Percentiles rank a stretch among this genome's conserved stretches.
These are phyloP conservation scores for Bipolaris sorokiniana DNA, from an alignment of 2,329 filamentous ascomycete species.

Conservation along the genomic window DNA sequence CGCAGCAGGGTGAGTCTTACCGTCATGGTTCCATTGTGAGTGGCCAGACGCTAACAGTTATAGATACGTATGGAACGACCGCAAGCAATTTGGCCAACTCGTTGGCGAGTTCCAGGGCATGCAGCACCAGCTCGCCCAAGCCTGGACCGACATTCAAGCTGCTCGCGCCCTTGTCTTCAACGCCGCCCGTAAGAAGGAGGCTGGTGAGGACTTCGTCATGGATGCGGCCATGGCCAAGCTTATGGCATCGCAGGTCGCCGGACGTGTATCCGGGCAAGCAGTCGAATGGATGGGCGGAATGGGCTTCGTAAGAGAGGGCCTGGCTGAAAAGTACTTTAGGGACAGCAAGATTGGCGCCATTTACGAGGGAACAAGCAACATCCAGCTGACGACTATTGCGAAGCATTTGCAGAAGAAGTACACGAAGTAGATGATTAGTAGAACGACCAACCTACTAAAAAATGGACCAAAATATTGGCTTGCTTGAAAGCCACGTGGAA, in stretches of 20 bases:
- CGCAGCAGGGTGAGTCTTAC: slow-evolving; percentile 70
- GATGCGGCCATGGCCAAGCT: slow-evolving; percentile 99
- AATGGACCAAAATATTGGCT: background rate
- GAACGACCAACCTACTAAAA: background rate
- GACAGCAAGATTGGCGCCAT: slow-evolving; percentile 99
- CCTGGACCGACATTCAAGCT: slow-evolving; percentile 90
- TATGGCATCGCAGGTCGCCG: slow-evolving; percentile 90
- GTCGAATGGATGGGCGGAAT: slow-evolving; percentile 99
- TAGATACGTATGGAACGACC: slow-evolving; percentile 96
- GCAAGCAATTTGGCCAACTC: slow-evolving; percentile 91
- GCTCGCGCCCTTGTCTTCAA: slow-evolving; percentile 94
- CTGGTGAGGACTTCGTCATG: slow-evolving; percentile 90
- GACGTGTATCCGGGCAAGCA: slow-evolving; percentile 80
- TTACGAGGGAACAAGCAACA: slow-evolving; percentile 88
- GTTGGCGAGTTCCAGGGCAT: slow-evolving; percentile 98
- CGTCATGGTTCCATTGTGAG: background rate
- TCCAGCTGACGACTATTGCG: slow-evolving; percentile 73
- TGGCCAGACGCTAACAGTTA: slow-evolving; percentile 14
- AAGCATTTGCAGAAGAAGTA: slow-evolving; percentile 74
- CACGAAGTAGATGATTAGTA: slow-evolving; percentile 55
- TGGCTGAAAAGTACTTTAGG: slow-evolving; percentile 96
- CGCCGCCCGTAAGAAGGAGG: slow-evolving; percentile 96
- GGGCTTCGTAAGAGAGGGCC: slow-evolving; percentile 95
- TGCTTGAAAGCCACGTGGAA: background rate
- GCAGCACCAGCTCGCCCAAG: slow-evolving; percentile 98